These are phyloP conservation scores for Eimeria falciformis DNA, from an alignment of 169 alveolate genomes.

Conservation along the genomic window DNA sequence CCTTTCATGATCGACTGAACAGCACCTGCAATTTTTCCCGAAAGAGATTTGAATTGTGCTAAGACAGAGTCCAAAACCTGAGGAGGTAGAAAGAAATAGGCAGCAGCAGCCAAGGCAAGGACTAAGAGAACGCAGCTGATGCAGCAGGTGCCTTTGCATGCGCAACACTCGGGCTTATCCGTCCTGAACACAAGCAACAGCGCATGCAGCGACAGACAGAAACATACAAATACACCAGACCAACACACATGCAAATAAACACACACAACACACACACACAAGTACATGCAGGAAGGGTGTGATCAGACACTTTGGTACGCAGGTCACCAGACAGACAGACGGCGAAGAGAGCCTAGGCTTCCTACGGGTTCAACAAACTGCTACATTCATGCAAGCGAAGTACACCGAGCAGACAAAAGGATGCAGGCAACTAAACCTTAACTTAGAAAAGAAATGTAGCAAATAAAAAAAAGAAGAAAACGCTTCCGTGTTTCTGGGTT, in stretches of 20 bases:
- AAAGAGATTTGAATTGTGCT: background rate
- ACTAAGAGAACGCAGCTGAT: background rate
- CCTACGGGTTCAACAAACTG: background rate
- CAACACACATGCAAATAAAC: too few relatives aligned
- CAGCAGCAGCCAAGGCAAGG: background rate
- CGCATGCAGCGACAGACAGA: background rate
- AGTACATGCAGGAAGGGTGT: background rate
- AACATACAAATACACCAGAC: too few relatives aligned
- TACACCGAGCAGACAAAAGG: background rate
- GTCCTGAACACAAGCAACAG: slow-evolving; percentile 6
- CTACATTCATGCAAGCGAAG: too few relatives aligned
- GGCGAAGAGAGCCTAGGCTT: too few relatives aligned
- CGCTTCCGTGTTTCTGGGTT: too few relatives aligned
- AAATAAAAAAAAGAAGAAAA: background rate
- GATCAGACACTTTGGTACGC: too few relatives aligned
- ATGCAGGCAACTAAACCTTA: background rate
- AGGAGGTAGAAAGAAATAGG: background rate
- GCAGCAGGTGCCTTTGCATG: slow-evolving; percentile 7
- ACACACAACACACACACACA: background rate
- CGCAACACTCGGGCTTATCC: slow-evolving; percentile 5
- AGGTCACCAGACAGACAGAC: background rate
- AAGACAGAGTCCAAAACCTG: background rate
- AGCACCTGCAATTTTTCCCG: background rate
- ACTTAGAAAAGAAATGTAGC: background rate
- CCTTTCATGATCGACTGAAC: background rate